These are phyloP conservation scores for Colletotrichum orchidophilum DNA, from an alignment of 2,329 filamentous ascomycete genomes.

Conservation along the genomic window DNA sequence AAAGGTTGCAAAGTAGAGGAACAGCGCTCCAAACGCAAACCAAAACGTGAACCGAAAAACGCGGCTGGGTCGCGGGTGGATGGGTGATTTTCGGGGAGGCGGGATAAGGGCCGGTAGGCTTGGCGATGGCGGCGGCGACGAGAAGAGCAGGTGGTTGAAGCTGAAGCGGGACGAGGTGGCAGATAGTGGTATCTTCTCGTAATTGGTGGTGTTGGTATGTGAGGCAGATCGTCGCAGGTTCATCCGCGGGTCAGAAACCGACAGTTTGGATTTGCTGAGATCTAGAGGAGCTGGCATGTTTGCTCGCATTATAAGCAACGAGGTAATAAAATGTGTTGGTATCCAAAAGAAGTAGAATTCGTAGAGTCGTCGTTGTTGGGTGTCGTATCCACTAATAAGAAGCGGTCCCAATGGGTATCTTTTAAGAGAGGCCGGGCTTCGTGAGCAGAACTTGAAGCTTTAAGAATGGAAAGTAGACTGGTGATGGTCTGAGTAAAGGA, in stretches of 20 bases:
- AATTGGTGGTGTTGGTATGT: slow-evolving; percentile 51
- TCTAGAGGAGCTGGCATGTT: slow-evolving; percentile 59
- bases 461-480: slow-evolving; percentile 25
- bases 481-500: slow-evolving; percentile 18
- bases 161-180: slow-evolving; percentile 71
- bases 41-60: slow-evolving; percentile 66
- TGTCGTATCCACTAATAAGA: slow-evolving; percentile 12
- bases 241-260: slow-evolving; percentile 63
- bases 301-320: slow-evolving; percentile 29
- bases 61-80: slow-evolving; percentile 65
- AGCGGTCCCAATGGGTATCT: slow-evolving; percentile 28
- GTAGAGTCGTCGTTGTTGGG: slow-evolving; percentile 20
- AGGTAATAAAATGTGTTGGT: slow-evolving; percentile 11
- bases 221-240: slow-evolving; percentile 68
- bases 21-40: slow-evolving; percentile 57
- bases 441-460: slow-evolving; percentile 11
- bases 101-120: slow-evolving; percentile 75
- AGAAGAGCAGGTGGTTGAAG: slow-evolving; percentile 74
- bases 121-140: slow-evolving; percentile 74
- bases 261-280: slow-evolving; percentile 57
- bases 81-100: slow-evolving; percentile 69
- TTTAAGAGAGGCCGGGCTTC: slow-evolving; percentile 16
- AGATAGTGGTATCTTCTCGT: slow-evolving; percentile 63
- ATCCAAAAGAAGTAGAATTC: slow-evolving; percentile 24
- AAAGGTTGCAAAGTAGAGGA: slow-evolving; percentile 59